Evolutionary conservation across 345 rosid species (phyloP), one percentile per base, ranked within the genome.

Genomic region (Angophora floribunda): DNA sequence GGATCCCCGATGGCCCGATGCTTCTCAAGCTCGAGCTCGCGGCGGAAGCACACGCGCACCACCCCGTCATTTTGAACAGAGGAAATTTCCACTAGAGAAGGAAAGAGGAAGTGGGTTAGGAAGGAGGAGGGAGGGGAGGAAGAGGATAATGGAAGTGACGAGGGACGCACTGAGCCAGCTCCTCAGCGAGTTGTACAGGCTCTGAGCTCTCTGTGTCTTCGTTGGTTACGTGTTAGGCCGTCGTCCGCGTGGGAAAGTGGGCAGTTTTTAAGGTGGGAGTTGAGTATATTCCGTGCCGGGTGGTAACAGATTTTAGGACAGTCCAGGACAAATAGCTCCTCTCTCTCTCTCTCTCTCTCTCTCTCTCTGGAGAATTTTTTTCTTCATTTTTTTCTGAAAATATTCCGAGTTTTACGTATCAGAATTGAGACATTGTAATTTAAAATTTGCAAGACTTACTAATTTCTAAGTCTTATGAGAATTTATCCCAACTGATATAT

Each of bases 1-100:
- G 67, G 17, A 87, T 86, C 44, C 87, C 26, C 80, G 89, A 86
- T 17, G n/a, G n/a, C 16, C 24, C 51, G 11, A 85, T 91, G 86
- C 87, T 79, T 45, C 91, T 87, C 59, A 91, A 89, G 90, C 91
- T 91, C 86, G 93, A 90, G 88, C 91, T 90, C 85, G 92, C 91
- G 1, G 96, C 95, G 75, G 96, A 94, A 90, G 93, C 94, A 89
- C 91, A 91, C 89, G 95, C 96, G 85, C 89, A 91, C 10, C 89
- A 91, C 10, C 85, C 88, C 90, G 90, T 91, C 96, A 95, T 94
- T 85, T 90, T 75, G 21, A 49, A 26, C 75, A 6, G 17, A 44
- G 79, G 49, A 15, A 61, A 45, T 36, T 41, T 45, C 67, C 4
- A 30, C 47, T 19, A 5, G 30, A 22, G 8, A 45, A 19, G 21